Evolutionary conservation across 2,329 filamentous ascomycete species (phyloP).

Genomic region (Colletotrichum euphorbiae): DNA sequence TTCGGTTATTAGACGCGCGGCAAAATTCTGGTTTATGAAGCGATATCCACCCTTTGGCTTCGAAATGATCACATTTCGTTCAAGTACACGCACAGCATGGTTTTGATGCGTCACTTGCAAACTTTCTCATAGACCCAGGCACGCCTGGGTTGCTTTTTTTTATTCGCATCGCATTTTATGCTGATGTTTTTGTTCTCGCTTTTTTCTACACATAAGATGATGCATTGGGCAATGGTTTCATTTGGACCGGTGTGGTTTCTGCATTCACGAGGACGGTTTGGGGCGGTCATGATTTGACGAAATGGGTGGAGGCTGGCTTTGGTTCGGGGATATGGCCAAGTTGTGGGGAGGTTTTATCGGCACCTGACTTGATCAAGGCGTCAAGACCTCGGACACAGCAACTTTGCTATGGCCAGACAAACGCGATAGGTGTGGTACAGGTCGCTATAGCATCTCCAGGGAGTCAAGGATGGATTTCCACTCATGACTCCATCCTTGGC

Average conservation of each 20-base stretch:
- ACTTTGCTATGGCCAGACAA: not conserved
- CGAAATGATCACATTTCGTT: conserved; percentile 19
- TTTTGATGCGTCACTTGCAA: conserved; percentile 21
- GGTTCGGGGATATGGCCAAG: conserved; percentile 2
- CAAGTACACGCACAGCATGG: conserved; percentile 28
- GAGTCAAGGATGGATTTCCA: not conserved
- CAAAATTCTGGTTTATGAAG: conserved; percentile 38
- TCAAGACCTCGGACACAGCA: not conserved
- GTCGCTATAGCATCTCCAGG: not conserved
- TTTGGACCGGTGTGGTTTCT: conserved; percentile 34
- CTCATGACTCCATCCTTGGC: not conserved
- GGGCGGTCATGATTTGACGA: conserved; percentile 24
- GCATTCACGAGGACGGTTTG: conserved; percentile 30
- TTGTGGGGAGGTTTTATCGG: not conserved
- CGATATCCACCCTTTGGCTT: conserved; percentile 29
- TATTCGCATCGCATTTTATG: conserved; percentile 13
- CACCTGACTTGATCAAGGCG: not conserved
- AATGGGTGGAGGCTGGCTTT: conserved; percentile 14
- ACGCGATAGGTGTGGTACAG: too few relatives aligned
- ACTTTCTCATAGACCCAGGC: conserved; percentile 13
- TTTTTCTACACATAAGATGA: conserved; percentile 34
- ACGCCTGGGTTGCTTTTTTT: not conserved
- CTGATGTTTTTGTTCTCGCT: conserved; percentile 14
- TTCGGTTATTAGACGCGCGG: conserved; percentile 39
- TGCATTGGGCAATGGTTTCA: conserved; percentile 38